A percentile compares a stretch with the other conserved stretches of the same genome.
Conservation (phyloP, 2,329 filamentous ascomycete genomes). For the Aspergillus alliaceus region DNA sequence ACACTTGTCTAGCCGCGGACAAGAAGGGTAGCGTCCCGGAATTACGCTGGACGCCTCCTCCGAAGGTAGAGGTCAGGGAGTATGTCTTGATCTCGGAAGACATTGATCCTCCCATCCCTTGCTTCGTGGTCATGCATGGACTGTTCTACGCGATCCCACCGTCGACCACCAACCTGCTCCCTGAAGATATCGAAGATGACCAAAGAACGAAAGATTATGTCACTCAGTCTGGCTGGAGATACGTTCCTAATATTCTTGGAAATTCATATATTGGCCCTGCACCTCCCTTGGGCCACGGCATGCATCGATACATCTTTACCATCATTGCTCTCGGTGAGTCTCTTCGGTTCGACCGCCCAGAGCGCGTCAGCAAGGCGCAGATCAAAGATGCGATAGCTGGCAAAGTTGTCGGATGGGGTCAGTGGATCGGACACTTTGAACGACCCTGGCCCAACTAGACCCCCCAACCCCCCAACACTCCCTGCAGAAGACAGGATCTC, state of each 20-base stretch:
- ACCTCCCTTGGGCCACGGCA: slow-evolving; percentile 31
- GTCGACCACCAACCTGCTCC: slow-evolving; percentile 11
- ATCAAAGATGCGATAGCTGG: slow-evolving; percentile 28
- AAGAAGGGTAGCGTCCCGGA: neutral
- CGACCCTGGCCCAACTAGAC: neutral
- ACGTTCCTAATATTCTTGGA: slow-evolving; percentile 25
- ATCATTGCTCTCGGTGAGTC: slow-evolving; percentile 29
- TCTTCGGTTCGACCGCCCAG: slow-evolving; percentile 20
- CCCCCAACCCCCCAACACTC: slow-evolving; percentile 21
- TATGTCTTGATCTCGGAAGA: slow-evolving; percentile 33
- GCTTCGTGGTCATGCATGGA: slow-evolving; percentile 20
- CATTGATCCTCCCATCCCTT: slow-evolving; percentile 29
- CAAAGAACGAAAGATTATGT: slow-evolving; percentile 10
- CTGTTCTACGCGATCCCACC: slow-evolving; percentile 33
- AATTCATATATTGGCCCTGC: slow-evolving; percentile 27
- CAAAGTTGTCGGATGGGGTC: slow-evolving; percentile 24
- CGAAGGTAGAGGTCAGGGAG: neutral
- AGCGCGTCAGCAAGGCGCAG: slow-evolving; percentile 23
- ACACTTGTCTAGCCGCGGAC: neutral
- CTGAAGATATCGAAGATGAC: slow-evolving; percentile 18
- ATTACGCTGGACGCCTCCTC: neutral
- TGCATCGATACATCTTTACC: slow-evolving; percentile 35
- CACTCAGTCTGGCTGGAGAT: slow-evolving; percentile 29
- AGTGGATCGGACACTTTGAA: neutral
- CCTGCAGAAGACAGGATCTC: slow-evolving; percentile 27